These are phyloP conservation scores for Ormosia semicastrata DNA, from an alignment of 306 rosid genomes.

Conservation along the genomic window DNA sequence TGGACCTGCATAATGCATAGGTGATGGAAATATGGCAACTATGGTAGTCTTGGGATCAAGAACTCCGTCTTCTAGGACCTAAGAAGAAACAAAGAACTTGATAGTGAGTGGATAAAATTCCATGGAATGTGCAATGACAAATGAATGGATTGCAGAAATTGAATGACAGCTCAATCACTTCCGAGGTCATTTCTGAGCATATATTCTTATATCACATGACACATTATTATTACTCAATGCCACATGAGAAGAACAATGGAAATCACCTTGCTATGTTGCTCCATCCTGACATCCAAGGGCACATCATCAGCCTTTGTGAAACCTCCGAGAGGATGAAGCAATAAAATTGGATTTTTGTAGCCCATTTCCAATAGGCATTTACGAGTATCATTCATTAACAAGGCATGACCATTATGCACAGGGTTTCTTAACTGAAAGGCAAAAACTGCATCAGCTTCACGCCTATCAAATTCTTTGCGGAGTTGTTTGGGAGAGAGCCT, in stretches of 20 bases:
- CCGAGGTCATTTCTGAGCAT: not conserved
- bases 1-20: slow-evolving; percentile 99
- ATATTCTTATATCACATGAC: not conserved
- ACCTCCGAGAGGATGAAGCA: slow-evolving; percentile 99
- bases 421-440: slow-evolving; percentile 97
- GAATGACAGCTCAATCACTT: not conserved
- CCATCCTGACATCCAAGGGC: slow-evolving; percentile 98
- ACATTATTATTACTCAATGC: not conserved
- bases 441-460: slow-evolving; percentile 91
- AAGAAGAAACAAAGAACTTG: slow-evolving; percentile 25
- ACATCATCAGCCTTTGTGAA: slow-evolving; percentile 90
- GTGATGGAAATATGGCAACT: slow-evolving; percentile 93
- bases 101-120: not conserved
- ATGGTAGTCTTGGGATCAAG: slow-evolving; percentile 95
- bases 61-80: slow-evolving; percentile 96
- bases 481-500: slow-evolving; percentile 91
- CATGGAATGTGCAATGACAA: not conserved
- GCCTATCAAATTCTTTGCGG: slow-evolving; percentile 80
- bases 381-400: slow-evolving; percentile 94
- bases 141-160: not conserved
- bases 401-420: slow-evolving; percentile 95
- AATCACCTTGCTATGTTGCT: slow-evolving; percentile 96
- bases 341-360: slow-evolving; percentile 79
- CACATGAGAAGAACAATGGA: slow-evolving; percentile 9
- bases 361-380: slow-evolving; percentile 85